Conservation (phyloP, 2,329 filamentous ascomycete species). For the Cladosporium sp. region DNA sequence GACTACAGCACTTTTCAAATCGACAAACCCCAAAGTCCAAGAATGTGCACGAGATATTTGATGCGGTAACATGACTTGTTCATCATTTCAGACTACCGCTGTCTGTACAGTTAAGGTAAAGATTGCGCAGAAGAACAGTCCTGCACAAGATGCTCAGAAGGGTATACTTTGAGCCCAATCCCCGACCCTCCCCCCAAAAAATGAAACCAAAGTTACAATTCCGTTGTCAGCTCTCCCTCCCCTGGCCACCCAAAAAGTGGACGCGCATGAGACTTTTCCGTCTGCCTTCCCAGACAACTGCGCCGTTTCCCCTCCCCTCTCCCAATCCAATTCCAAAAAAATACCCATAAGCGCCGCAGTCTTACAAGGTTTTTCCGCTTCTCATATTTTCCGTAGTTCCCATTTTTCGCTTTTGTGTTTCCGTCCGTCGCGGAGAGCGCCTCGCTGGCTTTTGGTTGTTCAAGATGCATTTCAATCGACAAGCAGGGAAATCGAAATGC, state of each 20-base stretch:
- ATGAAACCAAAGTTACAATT: not conserved
- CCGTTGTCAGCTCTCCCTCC: too few species aligned
- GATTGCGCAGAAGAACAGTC: not conserved
- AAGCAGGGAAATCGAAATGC: constrained; percentile 8
- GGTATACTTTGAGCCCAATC: constrained; percentile 1
- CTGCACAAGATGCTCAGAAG: constrained; percentile 6
- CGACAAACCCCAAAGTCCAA: not conserved
- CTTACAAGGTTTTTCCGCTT: not conserved
- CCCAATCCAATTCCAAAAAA: too few species aligned
- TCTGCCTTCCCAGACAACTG: not conserved
- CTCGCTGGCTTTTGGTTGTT: constrained; percentile 6
- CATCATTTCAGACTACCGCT: constrained; percentile 3
- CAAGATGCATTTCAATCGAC: constrained; percentile 9
- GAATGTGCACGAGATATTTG: not conserved
- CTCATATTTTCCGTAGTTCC: not conserved
- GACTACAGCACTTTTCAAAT: too few species aligned
- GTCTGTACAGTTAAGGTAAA: constrained; percentile 12
- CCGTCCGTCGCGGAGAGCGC: not conserved
- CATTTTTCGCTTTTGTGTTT: not conserved
- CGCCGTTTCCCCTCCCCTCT: too few species aligned
- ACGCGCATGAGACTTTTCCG: too few species aligned
- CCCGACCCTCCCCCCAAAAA: not conserved
- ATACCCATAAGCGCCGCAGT: too few species aligned
- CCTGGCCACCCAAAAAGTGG: too few species aligned
- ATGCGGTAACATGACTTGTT: not conserved